These are phyloP conservation scores for Phytopythium boreale DNA, from an alignment of 352 stramenopile species.

Conservation along the genomic window DNA sequence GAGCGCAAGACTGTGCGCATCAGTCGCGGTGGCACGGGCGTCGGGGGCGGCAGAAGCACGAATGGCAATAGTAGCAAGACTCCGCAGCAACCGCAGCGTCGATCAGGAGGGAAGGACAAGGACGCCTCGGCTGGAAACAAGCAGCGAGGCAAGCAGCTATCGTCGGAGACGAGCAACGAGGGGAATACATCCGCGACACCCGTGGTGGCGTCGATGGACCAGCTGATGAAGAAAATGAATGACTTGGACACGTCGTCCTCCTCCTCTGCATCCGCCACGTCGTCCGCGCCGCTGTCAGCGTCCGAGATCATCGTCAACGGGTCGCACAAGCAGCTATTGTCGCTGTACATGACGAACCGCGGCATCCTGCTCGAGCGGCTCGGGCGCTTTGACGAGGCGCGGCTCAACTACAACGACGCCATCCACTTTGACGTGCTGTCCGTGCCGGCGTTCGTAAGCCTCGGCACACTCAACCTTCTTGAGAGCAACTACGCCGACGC, in stretches of 20 bases:
- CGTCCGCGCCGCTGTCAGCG: neutral
- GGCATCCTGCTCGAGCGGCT: conserved; percentile 63
- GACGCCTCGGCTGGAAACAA: neutral
- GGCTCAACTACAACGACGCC: conserved; percentile 56
- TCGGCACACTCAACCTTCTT: conserved; percentile 58
- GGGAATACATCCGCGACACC: neutral
- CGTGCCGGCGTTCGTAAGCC: conserved; percentile 44
- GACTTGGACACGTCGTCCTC: neutral
- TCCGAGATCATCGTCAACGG: conserved; percentile 32
- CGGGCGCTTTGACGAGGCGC: conserved; percentile 38
- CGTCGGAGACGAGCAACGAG: neutral
- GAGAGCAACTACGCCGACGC: conserved; percentile 37
- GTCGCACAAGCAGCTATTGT: conserved; percentile 59
- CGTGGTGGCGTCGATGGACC: conserved; percentile 3
- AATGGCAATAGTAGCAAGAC: neutral
- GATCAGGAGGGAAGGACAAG: neutral
- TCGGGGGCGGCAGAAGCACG: neutral
- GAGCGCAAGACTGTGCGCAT: conserved; percentile 46
- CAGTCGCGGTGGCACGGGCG: conserved; percentile 15
- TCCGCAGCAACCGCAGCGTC: neutral
- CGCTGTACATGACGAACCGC: conserved; percentile 71
- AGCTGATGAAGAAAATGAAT: conserved; percentile 1
- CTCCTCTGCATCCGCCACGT: neutral
- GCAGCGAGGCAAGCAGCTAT: neutral
- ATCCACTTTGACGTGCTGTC: conserved; percentile 69